These are phyloP conservation scores for Myxozyma vanderwaltii DNA, from an alignment of 805 yeast genomes.

Conservation along the genomic window DNA sequence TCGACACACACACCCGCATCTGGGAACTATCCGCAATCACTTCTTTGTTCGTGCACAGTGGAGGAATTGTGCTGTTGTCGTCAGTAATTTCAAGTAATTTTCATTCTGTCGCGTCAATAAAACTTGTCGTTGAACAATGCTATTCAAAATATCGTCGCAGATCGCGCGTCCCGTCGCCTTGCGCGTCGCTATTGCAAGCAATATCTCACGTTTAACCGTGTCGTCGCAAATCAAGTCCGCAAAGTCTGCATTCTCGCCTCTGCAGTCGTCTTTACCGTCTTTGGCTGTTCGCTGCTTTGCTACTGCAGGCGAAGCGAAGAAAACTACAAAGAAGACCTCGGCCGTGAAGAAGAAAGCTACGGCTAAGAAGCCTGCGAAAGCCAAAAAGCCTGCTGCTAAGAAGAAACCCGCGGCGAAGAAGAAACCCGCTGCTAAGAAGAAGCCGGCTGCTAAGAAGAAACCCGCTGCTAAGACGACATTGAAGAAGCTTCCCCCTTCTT, in stretches of 20 bases:
- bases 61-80: too few relatives aligned
- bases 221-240: background rate
- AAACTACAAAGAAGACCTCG: background rate
- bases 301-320: constrained; percentile 6
- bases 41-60: too few relatives aligned
- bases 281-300: background rate
- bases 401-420: constrained; percentile 7
- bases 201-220: background rate
- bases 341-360: constrained; percentile 8
- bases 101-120: too few relatives aligned
- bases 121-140: background rate
- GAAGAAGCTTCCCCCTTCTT: background rate
- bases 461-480: background rate
- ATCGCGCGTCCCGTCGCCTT: constrained; percentile 4
- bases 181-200: background rate
- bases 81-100: background rate
- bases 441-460: background rate
- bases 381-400: constrained; percentile 11
- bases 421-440: constrained; percentile 8
- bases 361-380: constrained; percentile 1
- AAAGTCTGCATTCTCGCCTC: background rate
- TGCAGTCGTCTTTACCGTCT: background rate
- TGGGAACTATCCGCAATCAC: too few relatives aligned
- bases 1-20: too few relatives aligned
- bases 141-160: background rate